Conservation (phyloP, 148 eudicot genomes). For the Silene latifolia region DNA sequence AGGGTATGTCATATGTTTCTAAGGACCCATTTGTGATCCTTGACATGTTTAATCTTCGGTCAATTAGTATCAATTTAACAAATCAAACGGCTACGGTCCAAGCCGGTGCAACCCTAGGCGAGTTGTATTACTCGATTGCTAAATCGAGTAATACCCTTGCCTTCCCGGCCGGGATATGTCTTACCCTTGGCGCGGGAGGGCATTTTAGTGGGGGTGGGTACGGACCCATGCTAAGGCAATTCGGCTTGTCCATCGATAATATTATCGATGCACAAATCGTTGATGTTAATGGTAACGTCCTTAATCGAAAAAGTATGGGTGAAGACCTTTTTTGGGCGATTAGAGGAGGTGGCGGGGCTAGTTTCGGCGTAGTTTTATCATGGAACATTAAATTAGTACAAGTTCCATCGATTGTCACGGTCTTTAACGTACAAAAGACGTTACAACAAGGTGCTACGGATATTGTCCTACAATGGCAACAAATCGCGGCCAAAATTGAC, state of each 20-base stretch:
- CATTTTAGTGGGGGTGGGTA: conserved; percentile 39
- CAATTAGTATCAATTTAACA: conserved; percentile 19
- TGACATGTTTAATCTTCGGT: conserved; percentile 35
- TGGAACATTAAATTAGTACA: conserved; percentile 34
- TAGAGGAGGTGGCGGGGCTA: conserved; percentile 38
- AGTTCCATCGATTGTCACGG: conserved; percentile 19
- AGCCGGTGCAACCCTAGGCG: conserved; percentile 34
- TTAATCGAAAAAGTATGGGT: conserved; percentile 26
- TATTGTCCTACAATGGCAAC: conserved; percentile 33
- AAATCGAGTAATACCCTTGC: conserved; percentile 26
- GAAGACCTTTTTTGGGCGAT: conserved; percentile 43
- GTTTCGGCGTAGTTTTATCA: conserved; percentile 34
- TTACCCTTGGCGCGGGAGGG: conserved; percentile 29
- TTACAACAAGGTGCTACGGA: conserved; percentile 29
- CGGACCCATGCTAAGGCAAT: conserved; percentile 33
- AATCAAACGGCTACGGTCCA: conserved; percentile 28
- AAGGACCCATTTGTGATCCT: conserved; percentile 26
- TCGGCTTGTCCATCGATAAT: conserved; percentile 35
- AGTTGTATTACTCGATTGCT: conserved; percentile 27
- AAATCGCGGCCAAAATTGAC: conserved; percentile 23
- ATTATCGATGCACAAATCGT: conserved; percentile 34
- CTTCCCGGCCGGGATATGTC: conserved; percentile 33
- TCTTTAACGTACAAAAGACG: conserved; percentile 19
- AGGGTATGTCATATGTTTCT: conserved; percentile 34
- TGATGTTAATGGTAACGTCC: conserved; percentile 26